Evolutionary conservation across 1,284 basidiomycete species (phyloP).

Genomic region (Apiotrichum gamsii): DNA sequence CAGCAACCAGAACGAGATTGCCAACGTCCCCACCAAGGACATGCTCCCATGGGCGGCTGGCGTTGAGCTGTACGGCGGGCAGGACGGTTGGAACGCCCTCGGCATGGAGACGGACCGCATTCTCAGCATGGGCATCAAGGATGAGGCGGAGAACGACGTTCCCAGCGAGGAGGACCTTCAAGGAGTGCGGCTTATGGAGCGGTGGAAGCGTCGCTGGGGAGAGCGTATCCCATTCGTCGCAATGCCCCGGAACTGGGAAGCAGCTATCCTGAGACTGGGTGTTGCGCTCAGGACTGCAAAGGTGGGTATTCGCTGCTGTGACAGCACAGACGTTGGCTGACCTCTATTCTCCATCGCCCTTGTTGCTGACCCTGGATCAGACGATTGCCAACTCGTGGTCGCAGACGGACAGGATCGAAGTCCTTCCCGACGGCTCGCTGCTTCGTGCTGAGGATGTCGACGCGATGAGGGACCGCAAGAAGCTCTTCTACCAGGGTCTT

Average conservation of each 20-base stretch:
- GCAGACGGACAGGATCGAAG: slow-evolving; percentile 37
- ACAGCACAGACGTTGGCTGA: too few species aligned
- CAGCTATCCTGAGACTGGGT: slow-evolving; percentile 23
- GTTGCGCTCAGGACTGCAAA: slow-evolving; percentile 28
- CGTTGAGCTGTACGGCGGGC: slow-evolving; percentile 28
- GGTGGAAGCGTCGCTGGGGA: slow-evolving; percentile 31
- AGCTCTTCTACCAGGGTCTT: slow-evolving; percentile 57
- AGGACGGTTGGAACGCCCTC: slow-evolving; percentile 25
- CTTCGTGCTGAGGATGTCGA: slow-evolving; percentile 23
- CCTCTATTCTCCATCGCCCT: not conserved
- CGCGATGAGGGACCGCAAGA: slow-evolving; percentile 21
- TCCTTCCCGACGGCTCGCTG: slow-evolving; percentile 7
- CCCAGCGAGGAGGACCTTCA: slow-evolving; percentile 5
- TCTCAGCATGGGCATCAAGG: slow-evolving; percentile 21
- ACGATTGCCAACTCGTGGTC: slow-evolving; percentile 30
- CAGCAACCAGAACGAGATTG: slow-evolving; percentile 18
- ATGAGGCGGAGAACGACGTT: slow-evolving; percentile 18
- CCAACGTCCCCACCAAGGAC: slow-evolving; percentile 16
- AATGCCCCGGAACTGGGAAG: slow-evolving; percentile 27
- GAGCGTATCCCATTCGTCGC: slow-evolving; percentile 27
- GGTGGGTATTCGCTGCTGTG: slow-evolving; percentile 16
- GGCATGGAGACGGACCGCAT: slow-evolving; percentile 23
- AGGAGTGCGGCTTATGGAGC: not conserved
- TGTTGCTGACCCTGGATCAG: slow-evolving; percentile 15
- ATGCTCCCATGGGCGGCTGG: slow-evolving; percentile 33